Percentiles rank a stretch among this genome's conserved stretches.
phyloP scores from a whole-genome alignment of 2,329 filamentous ascomycete species.

The Paraconiothyrium sp. region DNA sequence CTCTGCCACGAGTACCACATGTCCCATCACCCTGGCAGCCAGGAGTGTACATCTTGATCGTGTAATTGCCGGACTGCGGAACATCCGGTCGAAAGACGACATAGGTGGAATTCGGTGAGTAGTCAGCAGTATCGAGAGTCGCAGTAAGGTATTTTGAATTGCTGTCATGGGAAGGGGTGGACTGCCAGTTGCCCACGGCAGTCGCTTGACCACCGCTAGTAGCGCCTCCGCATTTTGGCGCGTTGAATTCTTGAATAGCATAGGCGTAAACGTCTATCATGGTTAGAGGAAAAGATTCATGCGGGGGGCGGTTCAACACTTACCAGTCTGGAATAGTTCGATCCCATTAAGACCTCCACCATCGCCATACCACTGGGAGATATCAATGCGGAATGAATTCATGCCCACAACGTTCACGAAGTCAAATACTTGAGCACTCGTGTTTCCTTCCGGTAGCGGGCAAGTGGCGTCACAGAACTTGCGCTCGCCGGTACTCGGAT shows the following conservation, averaged over 20 bases:
- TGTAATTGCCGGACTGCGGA: slow-evolving; percentile 88
- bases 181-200: slow-evolving; percentile 76
- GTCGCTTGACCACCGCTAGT: slow-evolving; percentile 71
- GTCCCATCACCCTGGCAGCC: slow-evolving; percentile 84
- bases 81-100: slow-evolving; percentile 87
- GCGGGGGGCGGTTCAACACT: not conserved
- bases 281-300: slow-evolving; percentile 12
- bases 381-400: slow-evolving; percentile 84
- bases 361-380: slow-evolving; percentile 85
- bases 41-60: slow-evolving; percentile 89
- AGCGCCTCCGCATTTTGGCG: slow-evolving; percentile 78
- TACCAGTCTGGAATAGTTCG: slow-evolving; percentile 80
- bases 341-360: slow-evolving; percentile 88
- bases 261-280: slow-evolving; percentile 77
- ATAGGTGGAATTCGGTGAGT: slow-evolving; percentile 66
- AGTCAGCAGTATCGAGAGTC: slow-evolving; percentile 65
- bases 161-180: slow-evolving; percentile 73
- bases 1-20: slow-evolving; percentile 78
- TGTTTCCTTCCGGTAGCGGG: slow-evolving; percentile 76
- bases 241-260: slow-evolving; percentile 87
- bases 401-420: slow-evolving; percentile 95
- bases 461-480: slow-evolving; percentile 82
- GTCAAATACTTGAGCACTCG: slow-evolving; percentile 84
- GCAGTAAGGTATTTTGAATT: slow-evolving; percentile 80
- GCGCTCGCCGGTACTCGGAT: slow-evolving; percentile 72